Conservation (phyloP, 202 grass and related monocot species). For the Dendrocalamus latiflorus region DNA sequence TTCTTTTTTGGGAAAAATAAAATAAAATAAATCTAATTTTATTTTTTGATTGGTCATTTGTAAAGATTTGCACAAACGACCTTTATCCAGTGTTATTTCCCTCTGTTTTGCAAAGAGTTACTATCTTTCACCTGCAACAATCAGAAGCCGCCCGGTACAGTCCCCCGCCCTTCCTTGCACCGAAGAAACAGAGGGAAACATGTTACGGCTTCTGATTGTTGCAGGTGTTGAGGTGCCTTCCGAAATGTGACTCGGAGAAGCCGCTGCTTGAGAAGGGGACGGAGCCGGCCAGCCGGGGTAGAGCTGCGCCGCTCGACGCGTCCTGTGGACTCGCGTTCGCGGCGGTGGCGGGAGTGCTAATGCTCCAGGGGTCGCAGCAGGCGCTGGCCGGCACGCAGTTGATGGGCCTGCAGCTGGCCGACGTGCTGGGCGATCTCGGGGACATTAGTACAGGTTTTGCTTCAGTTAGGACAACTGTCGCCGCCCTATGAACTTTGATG, state of each 20-base stretch:
- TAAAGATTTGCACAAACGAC: no score
- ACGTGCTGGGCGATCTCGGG: constrained; percentile 64
- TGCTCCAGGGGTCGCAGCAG: constrained; percentile 53
- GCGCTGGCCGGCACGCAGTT: constrained; percentile 61
- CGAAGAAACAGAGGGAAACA: background rate
- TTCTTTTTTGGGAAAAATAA: no score
- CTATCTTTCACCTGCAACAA: no score
- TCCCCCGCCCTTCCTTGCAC: background rate
- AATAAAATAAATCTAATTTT: no score
- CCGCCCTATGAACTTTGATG: no score
- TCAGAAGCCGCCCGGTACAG: background rate
- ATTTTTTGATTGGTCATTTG: no score
- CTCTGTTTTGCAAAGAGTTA: no score
- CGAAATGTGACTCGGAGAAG: background rate
- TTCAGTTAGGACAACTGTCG: constrained; percentile 53
- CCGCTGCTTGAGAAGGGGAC: background rate
- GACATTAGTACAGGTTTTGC: constrained; percentile 96
- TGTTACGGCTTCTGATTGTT: background rate
- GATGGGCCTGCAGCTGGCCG: constrained; percentile 39
- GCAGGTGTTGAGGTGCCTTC: constrained; percentile 21
- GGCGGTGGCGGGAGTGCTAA: constrained; percentile 38
- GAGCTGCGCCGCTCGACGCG: constrained; percentile 2
- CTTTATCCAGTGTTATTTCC: no score
- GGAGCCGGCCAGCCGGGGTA: background rate
- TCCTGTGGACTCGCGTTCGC: constrained; percentile 39